phyloP scores from a whole-genome alignment of 2,329 filamentous ascomycete species.

The Pezizomycotina sp. region DNA sequence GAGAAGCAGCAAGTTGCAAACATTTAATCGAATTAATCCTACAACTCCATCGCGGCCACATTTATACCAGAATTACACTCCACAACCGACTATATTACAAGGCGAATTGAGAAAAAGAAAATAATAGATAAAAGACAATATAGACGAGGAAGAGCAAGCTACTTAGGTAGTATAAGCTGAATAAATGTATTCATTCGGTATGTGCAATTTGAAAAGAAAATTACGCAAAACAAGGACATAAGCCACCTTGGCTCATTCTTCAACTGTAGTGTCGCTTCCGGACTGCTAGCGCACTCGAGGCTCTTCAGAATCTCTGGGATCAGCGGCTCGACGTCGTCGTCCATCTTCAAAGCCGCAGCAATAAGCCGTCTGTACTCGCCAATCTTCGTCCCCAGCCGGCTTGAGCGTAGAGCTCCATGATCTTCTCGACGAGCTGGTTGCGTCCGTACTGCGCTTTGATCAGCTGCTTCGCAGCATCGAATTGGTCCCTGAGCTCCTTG shows the following conservation, averaged over 20 bases:
- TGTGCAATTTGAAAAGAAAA: not conserved
- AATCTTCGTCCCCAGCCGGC: conserved; percentile 24
- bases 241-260: not conserved
- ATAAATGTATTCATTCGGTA: conserved; percentile 1
- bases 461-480: conserved; percentile 21
- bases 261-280: conserved; percentile 6
- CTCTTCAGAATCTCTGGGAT: conserved; percentile 25
- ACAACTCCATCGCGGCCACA: no score
- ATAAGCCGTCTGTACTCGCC: conserved; percentile 25
- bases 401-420: conserved; percentile 23
- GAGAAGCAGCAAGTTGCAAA: no score
- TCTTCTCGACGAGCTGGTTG: conserved; percentile 24
- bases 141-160: not conserved
- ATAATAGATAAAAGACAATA: conserved; percentile 1
- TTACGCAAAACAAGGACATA: not conserved
- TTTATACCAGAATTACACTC: no score
- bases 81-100: no score
- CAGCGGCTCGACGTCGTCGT: conserved; percentile 24
- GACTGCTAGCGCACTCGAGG: conserved; percentile 22
- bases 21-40: no score
- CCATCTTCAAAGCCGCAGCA: conserved; percentile 23
- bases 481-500: conserved; percentile 22
- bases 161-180: not conserved
- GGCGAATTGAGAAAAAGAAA: no score
- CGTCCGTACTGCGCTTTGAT: conserved; percentile 22